These are phyloP conservation scores for Quercus cerris DNA, from an alignment of 306 rosid species.

Conservation along the genomic window DNA sequence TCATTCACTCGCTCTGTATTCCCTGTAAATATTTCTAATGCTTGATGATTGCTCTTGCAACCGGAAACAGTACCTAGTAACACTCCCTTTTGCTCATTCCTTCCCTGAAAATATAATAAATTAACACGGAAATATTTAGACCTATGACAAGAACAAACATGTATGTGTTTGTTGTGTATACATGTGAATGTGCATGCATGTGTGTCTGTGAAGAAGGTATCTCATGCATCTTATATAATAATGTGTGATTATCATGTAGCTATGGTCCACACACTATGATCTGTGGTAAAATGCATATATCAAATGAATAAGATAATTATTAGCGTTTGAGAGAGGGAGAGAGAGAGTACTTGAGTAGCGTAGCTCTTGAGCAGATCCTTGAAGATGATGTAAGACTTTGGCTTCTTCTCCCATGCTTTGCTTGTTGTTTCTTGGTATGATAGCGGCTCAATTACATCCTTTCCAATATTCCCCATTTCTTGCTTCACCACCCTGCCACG, in stretches of 20 bases:
- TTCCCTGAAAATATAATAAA: conserved; percentile 30
- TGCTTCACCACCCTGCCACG: conserved; percentile 42
- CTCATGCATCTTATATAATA: too few relatives aligned
- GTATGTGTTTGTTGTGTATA: too few relatives aligned
- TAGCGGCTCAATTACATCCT: conserved; percentile 4
- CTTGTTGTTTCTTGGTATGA: background rate
- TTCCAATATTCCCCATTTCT: conserved; percentile 18
- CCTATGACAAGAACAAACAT: background rate
- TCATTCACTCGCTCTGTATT: conserved; percentile 16
- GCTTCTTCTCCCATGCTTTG: conserved; percentile 33
- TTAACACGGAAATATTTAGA: background rate
- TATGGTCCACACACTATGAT: too few relatives aligned
- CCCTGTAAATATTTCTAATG: conserved; percentile 12
- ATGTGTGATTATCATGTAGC: too few relatives aligned
- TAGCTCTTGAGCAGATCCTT: conserved; percentile 44
- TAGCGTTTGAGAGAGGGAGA: conserved; percentile 8
- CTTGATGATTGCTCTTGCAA: conserved; percentile 24
- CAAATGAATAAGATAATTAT: background rate
- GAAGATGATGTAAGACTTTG: conserved; percentile 51
- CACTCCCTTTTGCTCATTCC: conserved; percentile 19
- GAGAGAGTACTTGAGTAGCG: conserved; percentile 34
- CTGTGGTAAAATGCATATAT: background rate
- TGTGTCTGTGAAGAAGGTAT: too few relatives aligned
- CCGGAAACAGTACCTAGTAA: conserved; percentile 9
- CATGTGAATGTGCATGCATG: too few relatives aligned